These are phyloP conservation scores for Sanghuangporus weigelae DNA, from an alignment of 1,284 basidiomycete species.

Conservation along the genomic window DNA sequence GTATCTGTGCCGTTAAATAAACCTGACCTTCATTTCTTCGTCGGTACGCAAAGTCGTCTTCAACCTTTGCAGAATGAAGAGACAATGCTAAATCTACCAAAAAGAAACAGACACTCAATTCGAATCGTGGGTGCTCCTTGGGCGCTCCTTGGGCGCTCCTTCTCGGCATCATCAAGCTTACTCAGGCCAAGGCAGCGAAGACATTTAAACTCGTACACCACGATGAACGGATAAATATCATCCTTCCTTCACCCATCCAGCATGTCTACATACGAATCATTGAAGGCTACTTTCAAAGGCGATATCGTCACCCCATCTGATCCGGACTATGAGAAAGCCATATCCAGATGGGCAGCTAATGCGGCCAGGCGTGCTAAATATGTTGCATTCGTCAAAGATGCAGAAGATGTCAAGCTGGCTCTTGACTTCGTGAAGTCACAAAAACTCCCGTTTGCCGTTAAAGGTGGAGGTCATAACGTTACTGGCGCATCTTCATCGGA, in stretches of 20 bases:
- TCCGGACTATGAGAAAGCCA: conserved; percentile 22
- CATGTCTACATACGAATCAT: conserved; percentile 14
- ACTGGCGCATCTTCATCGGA: conserved; percentile 45
- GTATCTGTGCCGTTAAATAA: too few relatives aligned
- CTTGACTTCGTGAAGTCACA: conserved; percentile 37
- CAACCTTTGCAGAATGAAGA: too few relatives aligned
- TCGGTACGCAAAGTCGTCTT: too few relatives aligned
- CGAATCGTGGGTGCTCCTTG: too few relatives aligned
- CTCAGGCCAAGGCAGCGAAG: background rate
- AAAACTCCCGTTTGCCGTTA: conserved; percentile 39
- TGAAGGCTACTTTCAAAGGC: conserved; percentile 17
- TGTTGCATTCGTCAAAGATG: conserved; percentile 26
- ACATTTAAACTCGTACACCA: background rate
- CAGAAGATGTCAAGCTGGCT: conserved; percentile 25
- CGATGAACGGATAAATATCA: background rate
- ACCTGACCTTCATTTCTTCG: too few relatives aligned
- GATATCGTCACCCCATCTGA: conserved; percentile 23
- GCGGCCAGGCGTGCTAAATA: conserved; percentile 24
- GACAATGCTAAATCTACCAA: too few relatives aligned
- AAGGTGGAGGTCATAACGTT: conserved; percentile 43
- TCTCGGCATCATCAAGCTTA: too few relatives aligned
- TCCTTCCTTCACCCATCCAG: background rate
- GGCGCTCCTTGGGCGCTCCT: too few relatives aligned
- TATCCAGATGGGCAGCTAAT: conserved; percentile 25
- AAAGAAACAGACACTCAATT: too few relatives aligned